Conservation (phyloP, 2,329 filamentous ascomycete genomes). For the Diaporthe sp. region DNA sequence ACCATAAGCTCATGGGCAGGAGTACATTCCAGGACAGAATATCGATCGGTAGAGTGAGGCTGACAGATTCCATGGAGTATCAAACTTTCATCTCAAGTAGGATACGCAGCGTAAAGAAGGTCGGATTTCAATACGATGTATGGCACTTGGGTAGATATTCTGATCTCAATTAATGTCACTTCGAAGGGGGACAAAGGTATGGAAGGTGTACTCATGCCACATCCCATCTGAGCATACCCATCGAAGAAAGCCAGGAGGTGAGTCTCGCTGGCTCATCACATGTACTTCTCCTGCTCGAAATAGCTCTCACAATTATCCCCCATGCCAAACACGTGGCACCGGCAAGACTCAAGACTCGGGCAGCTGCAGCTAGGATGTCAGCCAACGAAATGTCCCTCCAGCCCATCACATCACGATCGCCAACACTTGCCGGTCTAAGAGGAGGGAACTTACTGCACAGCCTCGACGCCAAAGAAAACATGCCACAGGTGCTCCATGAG, state of each 20-base stretch:
- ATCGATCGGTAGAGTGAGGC: too few relatives aligned
- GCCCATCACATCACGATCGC: neutral
- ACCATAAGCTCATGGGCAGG: too few relatives aligned
- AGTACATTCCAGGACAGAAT: neutral
- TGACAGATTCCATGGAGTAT: too few relatives aligned
- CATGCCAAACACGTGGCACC: constrained; percentile 43
- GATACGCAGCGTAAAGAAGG: too few relatives aligned
- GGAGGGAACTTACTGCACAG: constrained; percentile 39
- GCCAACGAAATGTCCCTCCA: neutral
- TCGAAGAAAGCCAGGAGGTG: neutral
- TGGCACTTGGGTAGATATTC: neutral
- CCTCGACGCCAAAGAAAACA: constrained; percentile 50
- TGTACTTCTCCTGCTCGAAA: constrained; percentile 34
- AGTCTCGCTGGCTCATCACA: neutral
- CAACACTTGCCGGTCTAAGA: neutral
- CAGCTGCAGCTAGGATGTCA: constrained; percentile 35
- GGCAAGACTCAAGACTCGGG: constrained; percentile 40
- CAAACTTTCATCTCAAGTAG: neutral
- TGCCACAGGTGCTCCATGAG: constrained; percentile 68
- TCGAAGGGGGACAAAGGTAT: too few relatives aligned
- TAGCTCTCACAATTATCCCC: constrained; percentile 41
- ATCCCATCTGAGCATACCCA: neutral
- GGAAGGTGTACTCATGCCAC: neutral
- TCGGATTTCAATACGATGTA: too few relatives aligned
- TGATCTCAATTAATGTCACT: neutral